phyloP scores from a whole-genome alignment of 768 basidiomycete species.

The Calocybe indica region DNA sequence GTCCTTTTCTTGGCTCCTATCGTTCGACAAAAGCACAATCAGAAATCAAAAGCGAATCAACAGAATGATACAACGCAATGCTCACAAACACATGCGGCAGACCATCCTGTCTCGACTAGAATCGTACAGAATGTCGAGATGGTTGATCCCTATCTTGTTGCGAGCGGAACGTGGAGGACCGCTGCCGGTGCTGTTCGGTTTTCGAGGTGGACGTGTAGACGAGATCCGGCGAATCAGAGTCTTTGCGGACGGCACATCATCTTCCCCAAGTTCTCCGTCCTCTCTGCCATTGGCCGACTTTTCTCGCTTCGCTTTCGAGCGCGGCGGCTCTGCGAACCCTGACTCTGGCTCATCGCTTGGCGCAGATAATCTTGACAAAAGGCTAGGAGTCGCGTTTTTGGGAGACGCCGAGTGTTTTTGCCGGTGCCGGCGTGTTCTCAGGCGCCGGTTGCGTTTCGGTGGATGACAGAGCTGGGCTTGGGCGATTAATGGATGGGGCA shows the following conservation, averaged over 20 bases:
- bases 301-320: neutral
- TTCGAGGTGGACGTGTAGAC: neutral
- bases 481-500: no score
- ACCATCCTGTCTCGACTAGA: conserved; percentile 14
- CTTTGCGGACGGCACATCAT: neutral
- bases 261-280: neutral
- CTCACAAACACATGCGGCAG: conserved; percentile 23
- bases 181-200: neutral
- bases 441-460: no score
- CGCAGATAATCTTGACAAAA: no score
- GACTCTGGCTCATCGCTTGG: neutral
- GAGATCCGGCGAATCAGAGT: neutral
- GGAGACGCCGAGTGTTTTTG: no score
- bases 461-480: no score
- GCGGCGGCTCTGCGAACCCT: neutral
- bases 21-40: neutral
- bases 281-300: neutral
- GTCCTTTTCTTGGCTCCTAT: conserved; percentile 5
- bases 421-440: no score
- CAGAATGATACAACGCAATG: conserved; percentile 10
- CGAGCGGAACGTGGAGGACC: neutral
- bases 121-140: conserved; percentile 25
- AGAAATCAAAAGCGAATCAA: neutral
- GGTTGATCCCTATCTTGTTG: conserved; percentile 23
- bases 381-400: no score